Evolutionary conservation across 2,329 filamentous ascomycete species (phyloP), one percentile per base, ranked within the genome.

Genomic region (Fonsecaea nubica): DNA sequence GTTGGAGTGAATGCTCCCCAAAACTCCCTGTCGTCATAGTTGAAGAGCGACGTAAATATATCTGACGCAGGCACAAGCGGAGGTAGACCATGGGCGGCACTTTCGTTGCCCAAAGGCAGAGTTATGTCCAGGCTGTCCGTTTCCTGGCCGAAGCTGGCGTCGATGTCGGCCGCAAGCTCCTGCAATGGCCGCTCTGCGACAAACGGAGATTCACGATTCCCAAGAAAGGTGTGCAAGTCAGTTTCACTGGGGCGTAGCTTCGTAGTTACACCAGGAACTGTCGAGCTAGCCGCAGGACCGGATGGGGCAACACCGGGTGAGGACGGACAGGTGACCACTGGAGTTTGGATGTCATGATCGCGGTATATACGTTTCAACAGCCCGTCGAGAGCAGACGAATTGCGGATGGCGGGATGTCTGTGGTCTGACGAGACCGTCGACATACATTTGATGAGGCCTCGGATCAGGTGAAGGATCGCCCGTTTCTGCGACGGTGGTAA

Each of bases 401-500:
- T 57, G 50, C 63, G 63, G 32, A 62, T 58, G n/a, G 48, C 63
- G 18, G 63, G 63, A 62, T 65, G 63, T 36, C 52, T 61, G 36
- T 50, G 63, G 36, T 65, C 63, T 21, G 58, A 61, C 25, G 63
- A 65, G 30, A 58, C 63, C 40, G 36, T 62, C 15, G 63, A 65
- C 63, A 65, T 65, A 30, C 63, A 61, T n/a, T 38, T 65, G 25
- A 65, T 65, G 30, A 65, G 63, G 32, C 45, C 63, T 4, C 58
- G 58, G 32, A 65, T 62, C 25, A 65, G 33, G 52, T 57, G 63
- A 52, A 65, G 50, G 21, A 65, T 62, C 15, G 63, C 63, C 40
- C 63, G 56, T 62, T 65, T 65, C 63, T 65, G 63, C 33, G 63
- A 65, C 50, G 57, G 57, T 21, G 63, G 63, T 52, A 65, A 40